These are phyloP conservation scores for Gaeumannomyces sp. DNA, from an alignment of 2,329 filamentous ascomycete genomes.

Conservation along the genomic window DNA sequence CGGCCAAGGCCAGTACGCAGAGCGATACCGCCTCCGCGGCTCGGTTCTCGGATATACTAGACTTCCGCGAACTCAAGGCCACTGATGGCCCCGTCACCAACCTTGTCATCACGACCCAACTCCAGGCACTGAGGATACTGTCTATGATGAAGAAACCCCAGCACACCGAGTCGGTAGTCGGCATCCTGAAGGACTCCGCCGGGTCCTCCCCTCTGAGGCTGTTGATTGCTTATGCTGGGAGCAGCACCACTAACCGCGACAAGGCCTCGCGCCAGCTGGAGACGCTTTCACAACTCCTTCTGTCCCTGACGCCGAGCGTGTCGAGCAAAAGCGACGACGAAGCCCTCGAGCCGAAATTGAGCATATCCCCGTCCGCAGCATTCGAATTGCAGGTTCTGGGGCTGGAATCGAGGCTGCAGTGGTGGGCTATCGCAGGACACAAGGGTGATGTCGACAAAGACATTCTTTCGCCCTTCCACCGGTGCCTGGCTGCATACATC, in stretches of 20 bases:
- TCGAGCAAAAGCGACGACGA: constrained; percentile 54
- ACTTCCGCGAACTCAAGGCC: constrained; percentile 45
- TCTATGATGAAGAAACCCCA: constrained; percentile 52
- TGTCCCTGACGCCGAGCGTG: constrained; percentile 63
- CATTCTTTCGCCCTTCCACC: constrained; percentile 56
- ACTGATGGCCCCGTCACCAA: constrained; percentile 36
- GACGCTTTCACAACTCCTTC: constrained; percentile 55
- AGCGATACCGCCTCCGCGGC: constrained; percentile 32
- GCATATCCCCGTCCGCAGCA: constrained; percentile 48
- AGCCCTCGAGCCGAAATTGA: constrained; percentile 47
- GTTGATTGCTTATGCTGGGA: constrained; percentile 40
- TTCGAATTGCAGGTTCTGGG: constrained; percentile 60
- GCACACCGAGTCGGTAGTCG: constrained; percentile 50
- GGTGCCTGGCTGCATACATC: constrained; percentile 55
- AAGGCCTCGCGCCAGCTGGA: constrained; percentile 64
- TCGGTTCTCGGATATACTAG: constrained; percentile 52
- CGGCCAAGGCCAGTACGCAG: constrained; percentile 27
- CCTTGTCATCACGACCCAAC: constrained; percentile 58
- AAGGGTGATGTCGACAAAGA: constrained; percentile 56
- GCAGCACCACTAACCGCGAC: constrained; percentile 36
- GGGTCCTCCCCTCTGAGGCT: constrained; percentile 53
- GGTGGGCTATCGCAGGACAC: constrained; percentile 60
- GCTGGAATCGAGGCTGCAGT: constrained; percentile 53
- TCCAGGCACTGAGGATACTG: constrained; percentile 59
- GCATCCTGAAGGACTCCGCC: constrained; percentile 46